phyloP scores from a whole-genome alignment of 1,284 basidiomycete genomes.

The Tetrapyrgos nigripes region DNA sequence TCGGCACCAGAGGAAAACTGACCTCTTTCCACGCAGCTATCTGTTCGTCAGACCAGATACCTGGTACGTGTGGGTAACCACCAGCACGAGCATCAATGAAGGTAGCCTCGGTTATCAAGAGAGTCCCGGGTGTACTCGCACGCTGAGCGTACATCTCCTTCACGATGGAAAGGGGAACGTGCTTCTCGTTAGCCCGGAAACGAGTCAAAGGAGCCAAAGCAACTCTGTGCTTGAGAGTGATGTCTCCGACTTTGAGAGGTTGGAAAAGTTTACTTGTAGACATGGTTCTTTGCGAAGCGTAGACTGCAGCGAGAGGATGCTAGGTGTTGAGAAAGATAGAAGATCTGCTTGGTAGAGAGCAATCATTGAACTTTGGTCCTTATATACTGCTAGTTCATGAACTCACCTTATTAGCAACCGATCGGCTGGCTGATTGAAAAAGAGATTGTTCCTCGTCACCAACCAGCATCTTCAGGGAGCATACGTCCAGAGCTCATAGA shows the following conservation, averaged over 20 bases:
- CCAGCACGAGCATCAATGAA: constrained; percentile 42
- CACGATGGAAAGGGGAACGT: constrained; percentile 28
- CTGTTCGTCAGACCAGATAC: constrained; percentile 49
- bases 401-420: no score
- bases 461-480: no score
- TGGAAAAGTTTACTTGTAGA: constrained; percentile 44
- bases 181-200: constrained; percentile 9
- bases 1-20: constrained; percentile 11
- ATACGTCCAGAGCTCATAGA: no score
- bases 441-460: no score
- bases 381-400: no score
- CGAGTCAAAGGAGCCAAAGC: constrained; percentile 55
- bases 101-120: constrained; percentile 53
- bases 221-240: constrained; percentile 49
- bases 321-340: no score
- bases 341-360: no score
- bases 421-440: no score
- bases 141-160: constrained; percentile 52
- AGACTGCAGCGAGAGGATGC: no score
- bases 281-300: no score
- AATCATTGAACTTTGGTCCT: no score
- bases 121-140: constrained; percentile 43
- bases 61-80: constrained; percentile 41
- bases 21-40: constrained; percentile 51
- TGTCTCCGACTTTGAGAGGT: constrained; percentile 49